These are phyloP conservation scores for Aspergillus sclerotialis DNA, from an alignment of 2,329 filamentous ascomycete species.

Conservation along the genomic window DNA sequence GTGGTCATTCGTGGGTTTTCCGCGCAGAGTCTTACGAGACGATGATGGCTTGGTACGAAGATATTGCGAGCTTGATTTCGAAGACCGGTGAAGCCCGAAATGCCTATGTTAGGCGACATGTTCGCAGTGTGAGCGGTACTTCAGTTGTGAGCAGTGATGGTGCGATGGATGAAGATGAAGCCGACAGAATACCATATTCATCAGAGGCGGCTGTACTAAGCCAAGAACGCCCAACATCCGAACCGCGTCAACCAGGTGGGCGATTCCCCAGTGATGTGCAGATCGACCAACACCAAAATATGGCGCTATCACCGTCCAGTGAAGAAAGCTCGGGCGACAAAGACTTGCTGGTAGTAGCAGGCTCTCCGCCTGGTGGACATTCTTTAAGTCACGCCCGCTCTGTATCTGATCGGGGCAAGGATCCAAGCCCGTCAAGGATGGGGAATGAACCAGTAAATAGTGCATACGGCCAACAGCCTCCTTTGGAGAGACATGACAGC, in stretches of 20 bases:
- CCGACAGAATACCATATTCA: conserved; percentile 59
- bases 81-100: conserved; percentile 81
- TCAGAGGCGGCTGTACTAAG: conserved; percentile 42
- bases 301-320: conserved; percentile 72
- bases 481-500: conserved; percentile 27
- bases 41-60: conserved; percentile 95
- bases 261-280: conserved; percentile 93
- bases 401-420: conserved; percentile 13
- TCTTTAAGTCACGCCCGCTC: conserved; percentile 26
- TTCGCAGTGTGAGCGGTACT: conserved; percentile 65
- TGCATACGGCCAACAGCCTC: conserved; percentile 6
- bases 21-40: conserved; percentile 71
- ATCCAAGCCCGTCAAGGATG: conserved; percentile 8
- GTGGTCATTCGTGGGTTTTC: conserved; percentile 64
- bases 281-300: conserved; percentile 78
- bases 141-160: conserved; percentile 65
- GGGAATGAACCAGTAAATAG: conserved; percentile 6
- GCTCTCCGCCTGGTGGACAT: conserved; percentile 45
- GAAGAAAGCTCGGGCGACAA: conserved; percentile 66
- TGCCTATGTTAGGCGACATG: conserved; percentile 77
- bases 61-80: conserved; percentile 83
- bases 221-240: conserved; percentile 31
- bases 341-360: conserved; percentile 54
- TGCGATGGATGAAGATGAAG: conserved; percentile 67
- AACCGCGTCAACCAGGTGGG: conserved; percentile 74